Conservation (phyloP, 495 filamentous ascomycete genomes). For the Aspergillus incahuasiensis region DNA sequence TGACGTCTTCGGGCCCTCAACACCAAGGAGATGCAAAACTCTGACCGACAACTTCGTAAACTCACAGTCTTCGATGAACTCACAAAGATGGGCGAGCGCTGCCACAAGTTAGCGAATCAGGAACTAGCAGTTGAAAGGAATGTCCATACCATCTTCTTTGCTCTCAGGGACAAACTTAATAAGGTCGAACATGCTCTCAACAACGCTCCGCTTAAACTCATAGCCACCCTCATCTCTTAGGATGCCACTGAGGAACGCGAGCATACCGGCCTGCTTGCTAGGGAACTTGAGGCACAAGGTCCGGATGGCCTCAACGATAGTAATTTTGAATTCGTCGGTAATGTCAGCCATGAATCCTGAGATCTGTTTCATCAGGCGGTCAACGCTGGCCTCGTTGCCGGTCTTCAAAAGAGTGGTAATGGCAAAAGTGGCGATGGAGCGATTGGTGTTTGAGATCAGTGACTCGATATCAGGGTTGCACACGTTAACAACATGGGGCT, state of each 20-base stretch:
- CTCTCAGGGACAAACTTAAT: constrained; percentile 99
- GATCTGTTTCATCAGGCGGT: constrained; percentile 98
- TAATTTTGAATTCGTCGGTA: constrained; percentile 99
- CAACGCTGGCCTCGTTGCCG: constrained; percentile 93
- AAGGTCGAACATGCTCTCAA: constrained; percentile 98
- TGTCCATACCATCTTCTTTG: constrained; percentile 73
- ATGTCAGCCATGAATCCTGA: constrained; percentile 97
- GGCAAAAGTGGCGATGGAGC: constrained; percentile 95
- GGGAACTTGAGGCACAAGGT: constrained; percentile 97
- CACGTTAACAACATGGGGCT: constrained; percentile 82
- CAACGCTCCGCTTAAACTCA: constrained; percentile 95
- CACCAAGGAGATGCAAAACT: constrained; percentile 86
- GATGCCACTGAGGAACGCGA: constrained; percentile 91
- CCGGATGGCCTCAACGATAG: constrained; percentile 95
- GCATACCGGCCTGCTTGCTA: constrained; percentile 96
- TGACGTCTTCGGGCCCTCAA: constrained; percentile 91
- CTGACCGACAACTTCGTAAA: constrained; percentile 97
- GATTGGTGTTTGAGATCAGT: constrained; percentile 92
- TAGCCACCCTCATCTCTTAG: constrained; percentile 95
- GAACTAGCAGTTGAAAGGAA: neutral
- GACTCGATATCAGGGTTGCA: constrained; percentile 97
- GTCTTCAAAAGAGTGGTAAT: constrained; percentile 98
- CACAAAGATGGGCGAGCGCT: constrained; percentile 92
- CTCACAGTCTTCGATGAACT: constrained; percentile 99
- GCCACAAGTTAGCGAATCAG: constrained; percentile 6